phyloP scores from a whole-genome alignment of 2,329 filamentous ascomycete species.

The Epichloe gansuensis region DNA sequence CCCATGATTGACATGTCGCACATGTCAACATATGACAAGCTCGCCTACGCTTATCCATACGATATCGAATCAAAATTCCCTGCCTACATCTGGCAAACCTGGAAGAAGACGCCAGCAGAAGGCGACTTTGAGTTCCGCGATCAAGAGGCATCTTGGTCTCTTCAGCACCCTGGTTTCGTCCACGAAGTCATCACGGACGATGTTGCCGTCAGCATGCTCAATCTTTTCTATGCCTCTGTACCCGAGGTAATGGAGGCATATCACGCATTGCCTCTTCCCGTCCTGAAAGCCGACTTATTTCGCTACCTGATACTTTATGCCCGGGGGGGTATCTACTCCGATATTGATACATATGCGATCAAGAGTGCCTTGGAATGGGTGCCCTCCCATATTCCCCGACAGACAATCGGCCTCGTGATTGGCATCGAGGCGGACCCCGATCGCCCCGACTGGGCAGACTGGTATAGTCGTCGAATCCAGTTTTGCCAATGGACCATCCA shows the following conservation, averaged over 20 bases:
- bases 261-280: slow-evolving; percentile 55
- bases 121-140: slow-evolving; percentile 68
- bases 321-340: slow-evolving; percentile 60
- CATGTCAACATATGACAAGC: slow-evolving; percentile 64
- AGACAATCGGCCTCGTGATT: slow-evolving; percentile 72
- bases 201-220: slow-evolving; percentile 67
- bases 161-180: slow-evolving; percentile 77
- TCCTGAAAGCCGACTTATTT: slow-evolving; percentile 71
- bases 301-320: slow-evolving; percentile 56
- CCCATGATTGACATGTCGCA: slow-evolving; percentile 56
- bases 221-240: slow-evolving; percentile 72
- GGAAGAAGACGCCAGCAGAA: slow-evolving; percentile 75
- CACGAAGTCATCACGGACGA: slow-evolving; percentile 96
- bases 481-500: slow-evolving; percentile 99
- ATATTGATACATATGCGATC: slow-evolving; percentile 84
- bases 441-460: slow-evolving; percentile 79
- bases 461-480: slow-evolving; percentile 93
- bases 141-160: slow-evolving; percentile 80
- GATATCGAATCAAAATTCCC: slow-evolving; percentile 81
- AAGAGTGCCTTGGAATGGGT: slow-evolving; percentile 81
- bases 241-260: slow-evolving; percentile 72
- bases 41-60: slow-evolving; percentile 90
- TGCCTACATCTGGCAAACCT: slow-evolving; percentile 98
- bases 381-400: slow-evolving; percentile 60
- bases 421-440: slow-evolving; percentile 96